Base-by-base conservation (phyloP, 495 filamentous ascomycete species). In the Penicillium chermesinum region DNA sequence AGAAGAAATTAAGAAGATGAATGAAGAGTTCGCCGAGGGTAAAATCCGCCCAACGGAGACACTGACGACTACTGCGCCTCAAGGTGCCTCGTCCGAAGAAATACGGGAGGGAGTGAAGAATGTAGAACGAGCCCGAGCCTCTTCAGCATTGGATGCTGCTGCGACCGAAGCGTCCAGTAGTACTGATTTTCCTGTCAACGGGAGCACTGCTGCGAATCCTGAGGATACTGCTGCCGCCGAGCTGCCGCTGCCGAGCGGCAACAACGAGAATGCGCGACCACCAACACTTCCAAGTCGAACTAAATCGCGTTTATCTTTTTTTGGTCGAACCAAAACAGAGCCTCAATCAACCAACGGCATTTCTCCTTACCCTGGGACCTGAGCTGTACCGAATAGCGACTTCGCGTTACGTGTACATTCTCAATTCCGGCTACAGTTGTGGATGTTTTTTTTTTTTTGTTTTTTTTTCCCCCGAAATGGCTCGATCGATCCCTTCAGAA, bases 321-420 rank as follows among this genome's bases (percentile, higher is more conserved):
- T 58, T 37, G 49, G 52, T 12, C 57, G 67, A 35, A 56, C 64
- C 0, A 65, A 63, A 34, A 46, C 50, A 27, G 61, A 63, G 17
- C 45, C 61, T 13, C 44, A 36, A 12, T 52, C 59, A 9, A 49
- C 48, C 8, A 16, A 32, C 10, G 66, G 62, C 36, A 58, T 69
- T 35, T 48, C 60, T 32, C 71, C 70, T 36, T 75, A 75, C 42
- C 71, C 70, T 8, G 71, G 71, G 7, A 75, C 71, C 41, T 74
- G 50, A 66, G n/a, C n/a, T n/a, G n/a, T n/a, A n/a, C n/a, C n/a
- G n/a, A n/a, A n/a, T n/a, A n/a, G n/a, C n/a, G n/a, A n/a, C n/a
- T n/a, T n/a, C n/a, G n/a, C n/a, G n/a, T n/a, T n/a, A n/a, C n/a
- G n/a, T n/a, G n/a, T n/a, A n/a, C n/a, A n/a, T n/a, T n/a, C n/a